These are phyloP conservation scores for Fraxinus floribunda DNA, from an alignment of 305 asterid species.

Conservation along the genomic window DNA sequence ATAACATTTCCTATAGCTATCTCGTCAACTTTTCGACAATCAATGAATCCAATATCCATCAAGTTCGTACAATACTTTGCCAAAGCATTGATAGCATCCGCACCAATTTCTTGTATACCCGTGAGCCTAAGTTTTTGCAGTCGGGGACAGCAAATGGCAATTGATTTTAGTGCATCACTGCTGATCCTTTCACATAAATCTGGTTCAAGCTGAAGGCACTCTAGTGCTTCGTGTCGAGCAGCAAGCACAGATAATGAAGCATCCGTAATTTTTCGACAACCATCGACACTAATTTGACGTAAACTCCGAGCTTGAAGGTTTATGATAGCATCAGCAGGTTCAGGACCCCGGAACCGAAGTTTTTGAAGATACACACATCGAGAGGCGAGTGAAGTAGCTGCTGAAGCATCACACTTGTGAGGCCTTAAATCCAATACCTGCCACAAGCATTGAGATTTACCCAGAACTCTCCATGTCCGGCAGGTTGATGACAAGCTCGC, in stretches of 20 bases:
- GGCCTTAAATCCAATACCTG: conserved; percentile 67
- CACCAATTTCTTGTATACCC: conserved; percentile 68
- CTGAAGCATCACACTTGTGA: conserved; percentile 57
- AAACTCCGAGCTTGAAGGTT: conserved; percentile 66
- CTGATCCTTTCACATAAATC: conserved; percentile 79
- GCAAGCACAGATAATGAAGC: conserved; percentile 72
- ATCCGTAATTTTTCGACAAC: conserved; percentile 71
- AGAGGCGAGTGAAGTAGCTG: conserved; percentile 61
- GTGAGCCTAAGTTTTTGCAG: conserved; percentile 70
- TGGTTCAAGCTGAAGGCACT: conserved; percentile 84
- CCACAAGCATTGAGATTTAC: conserved; percentile 73
- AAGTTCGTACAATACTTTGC: conserved; percentile 60
- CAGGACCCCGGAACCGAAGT: conserved; percentile 81
- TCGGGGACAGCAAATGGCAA: conserved; percentile 66
- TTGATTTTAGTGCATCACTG: conserved; percentile 72
- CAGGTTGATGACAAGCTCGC: conserved; percentile 88
- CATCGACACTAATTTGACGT: conserved; percentile 65
- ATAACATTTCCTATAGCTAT: conserved; percentile 52
- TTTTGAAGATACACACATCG: conserved; percentile 65
- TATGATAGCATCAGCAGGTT: conserved; percentile 71
- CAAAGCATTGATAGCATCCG: conserved; percentile 70
- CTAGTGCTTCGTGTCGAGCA: conserved; percentile 78
- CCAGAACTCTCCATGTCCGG: conserved; percentile 65
- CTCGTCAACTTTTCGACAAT: conserved; percentile 71
- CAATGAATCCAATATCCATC: conserved; percentile 72